Conservation (phyloP, 345 rosid genomes). For the Gossypium anomalum region DNA sequence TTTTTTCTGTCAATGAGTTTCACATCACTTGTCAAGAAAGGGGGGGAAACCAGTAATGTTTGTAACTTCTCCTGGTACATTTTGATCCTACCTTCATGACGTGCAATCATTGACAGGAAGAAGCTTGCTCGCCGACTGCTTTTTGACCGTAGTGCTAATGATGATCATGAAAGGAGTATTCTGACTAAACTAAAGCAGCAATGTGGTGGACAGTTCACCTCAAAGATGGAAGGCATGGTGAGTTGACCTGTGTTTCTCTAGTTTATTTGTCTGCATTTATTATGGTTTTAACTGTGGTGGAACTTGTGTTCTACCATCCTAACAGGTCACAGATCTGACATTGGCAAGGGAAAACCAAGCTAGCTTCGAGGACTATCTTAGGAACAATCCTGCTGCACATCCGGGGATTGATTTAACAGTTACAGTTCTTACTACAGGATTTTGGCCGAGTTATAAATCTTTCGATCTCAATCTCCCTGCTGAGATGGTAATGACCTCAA, state of each 20-base stretch:
- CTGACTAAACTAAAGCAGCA: slow-evolving; percentile 60
- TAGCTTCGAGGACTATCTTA: slow-evolving; percentile 57
- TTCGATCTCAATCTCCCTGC: slow-evolving; percentile 61
- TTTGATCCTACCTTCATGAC: background rate
- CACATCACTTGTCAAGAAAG: background rate
- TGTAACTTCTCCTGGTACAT: background rate
- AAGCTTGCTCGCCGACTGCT: slow-evolving; percentile 64
- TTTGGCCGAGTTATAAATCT: slow-evolving; percentile 78
- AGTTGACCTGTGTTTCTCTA: slow-evolving; percentile 14
- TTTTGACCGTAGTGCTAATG: slow-evolving; percentile 51
- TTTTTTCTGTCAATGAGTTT: background rate
- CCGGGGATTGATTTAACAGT: slow-evolving; percentile 68
- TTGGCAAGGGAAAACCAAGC: slow-evolving; percentile 64
- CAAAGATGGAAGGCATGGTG: slow-evolving; percentile 74
- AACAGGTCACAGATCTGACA: slow-evolving; percentile 65
- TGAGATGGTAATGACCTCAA: slow-evolving; percentile 44
- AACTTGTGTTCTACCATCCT: slow-evolving; percentile 12
- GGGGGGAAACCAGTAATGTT: background rate
- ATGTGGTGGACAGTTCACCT: slow-evolving; percentile 61
- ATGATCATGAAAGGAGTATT: slow-evolving; percentile 59
- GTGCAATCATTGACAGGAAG: slow-evolving; percentile 36
- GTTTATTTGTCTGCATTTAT: background rate
- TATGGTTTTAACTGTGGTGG: background rate
- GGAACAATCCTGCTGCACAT: slow-evolving; percentile 32
- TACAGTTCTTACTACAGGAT: slow-evolving; percentile 67